Evolutionary conservation across 225 moss, liverwort and hornwort genomes (phyloP).

Genomic region (Physcomitrium patens): DNA sequence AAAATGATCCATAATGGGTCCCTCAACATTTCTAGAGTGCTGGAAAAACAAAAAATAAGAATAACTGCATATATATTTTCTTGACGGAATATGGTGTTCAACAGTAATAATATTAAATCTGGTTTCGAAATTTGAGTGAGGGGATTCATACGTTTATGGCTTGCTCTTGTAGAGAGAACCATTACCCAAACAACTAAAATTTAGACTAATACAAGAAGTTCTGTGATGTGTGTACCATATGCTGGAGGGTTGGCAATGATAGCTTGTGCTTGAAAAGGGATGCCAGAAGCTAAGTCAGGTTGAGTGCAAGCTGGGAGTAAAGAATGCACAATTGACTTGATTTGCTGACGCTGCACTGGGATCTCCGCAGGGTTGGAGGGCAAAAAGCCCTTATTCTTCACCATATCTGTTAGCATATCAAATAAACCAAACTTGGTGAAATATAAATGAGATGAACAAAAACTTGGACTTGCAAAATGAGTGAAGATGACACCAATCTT

Average conservation of each 20-base stretch:
- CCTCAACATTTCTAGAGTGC: no score
- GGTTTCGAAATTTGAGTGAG: constrained; percentile 8
- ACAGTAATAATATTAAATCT: neutral
- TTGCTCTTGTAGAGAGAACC: neutral
- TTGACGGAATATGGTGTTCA: neutral
- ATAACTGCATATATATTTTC: neutral
- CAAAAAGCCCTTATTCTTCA: constrained; percentile 76
- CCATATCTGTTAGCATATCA: constrained; percentile 58
- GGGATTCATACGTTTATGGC: neutral
- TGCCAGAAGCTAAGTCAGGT: constrained; percentile 50
- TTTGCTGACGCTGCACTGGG: constrained; percentile 61
- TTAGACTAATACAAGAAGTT: constrained; percentile 13
- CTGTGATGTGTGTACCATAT: constrained; percentile 49
- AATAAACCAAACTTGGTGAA: constrained; percentile 17
- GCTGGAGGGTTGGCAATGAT: constrained; percentile 79
- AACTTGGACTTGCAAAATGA: neutral
- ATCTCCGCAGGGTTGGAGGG: constrained; percentile 68
- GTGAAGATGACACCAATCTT: neutral
- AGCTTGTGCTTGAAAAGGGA: constrained; percentile 56
- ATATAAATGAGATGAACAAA: neutral
- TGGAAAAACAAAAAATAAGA: constrained; percentile 5
- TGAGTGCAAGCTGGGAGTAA: constrained; percentile 61
- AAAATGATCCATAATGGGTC: no score
- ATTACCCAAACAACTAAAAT: constrained; percentile 5
- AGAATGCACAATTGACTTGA: constrained; percentile 69